Evolutionary conservation across 169 alveolate genomes (phyloP).

Genomic region (Cryptosporidium ryanae): DNA sequence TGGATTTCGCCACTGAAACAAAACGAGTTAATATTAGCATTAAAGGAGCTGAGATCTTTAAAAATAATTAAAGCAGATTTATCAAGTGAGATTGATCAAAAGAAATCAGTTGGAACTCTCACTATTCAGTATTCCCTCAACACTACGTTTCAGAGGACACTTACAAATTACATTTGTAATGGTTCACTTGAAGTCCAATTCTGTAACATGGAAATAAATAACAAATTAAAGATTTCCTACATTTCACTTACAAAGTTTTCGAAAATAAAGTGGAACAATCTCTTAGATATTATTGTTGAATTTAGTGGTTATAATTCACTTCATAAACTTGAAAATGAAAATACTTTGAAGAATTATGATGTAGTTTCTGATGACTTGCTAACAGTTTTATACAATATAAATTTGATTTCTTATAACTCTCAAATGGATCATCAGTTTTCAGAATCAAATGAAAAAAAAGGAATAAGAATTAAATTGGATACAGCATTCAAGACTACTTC

Average conservation of each 20-base stretch:
- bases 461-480: neutral
- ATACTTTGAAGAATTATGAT: neutral
- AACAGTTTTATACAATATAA: neutral
- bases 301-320: conserved; percentile 15
- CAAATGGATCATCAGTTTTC: neutral
- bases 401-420: neutral
- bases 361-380: neutral
- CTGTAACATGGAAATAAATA: neutral
- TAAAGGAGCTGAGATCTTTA: conserved; percentile 40
- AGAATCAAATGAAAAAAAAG: neutral
- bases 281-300: conserved; percentile 58
- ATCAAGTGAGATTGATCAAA: neutral
- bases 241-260: conserved; percentile 43
- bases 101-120: conserved; percentile 2
- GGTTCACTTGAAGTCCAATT: neutral
- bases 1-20: conserved; percentile 40
- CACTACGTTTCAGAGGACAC: conserved; percentile 32
- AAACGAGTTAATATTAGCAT: conserved; percentile 32
- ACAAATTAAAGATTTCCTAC: conserved; percentile 3
- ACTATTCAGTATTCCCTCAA: conserved; percentile 48
- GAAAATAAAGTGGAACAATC: conserved; percentile 43
- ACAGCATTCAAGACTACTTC: neutral
- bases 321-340: neutral
- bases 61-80: conserved; percentile 48
- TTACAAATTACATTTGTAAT: conserved; percentile 20